phyloP scores from a whole-genome alignment of 1,284 basidiomycete genomes.

The Xerocomus cyaneibrunnescens region DNA sequence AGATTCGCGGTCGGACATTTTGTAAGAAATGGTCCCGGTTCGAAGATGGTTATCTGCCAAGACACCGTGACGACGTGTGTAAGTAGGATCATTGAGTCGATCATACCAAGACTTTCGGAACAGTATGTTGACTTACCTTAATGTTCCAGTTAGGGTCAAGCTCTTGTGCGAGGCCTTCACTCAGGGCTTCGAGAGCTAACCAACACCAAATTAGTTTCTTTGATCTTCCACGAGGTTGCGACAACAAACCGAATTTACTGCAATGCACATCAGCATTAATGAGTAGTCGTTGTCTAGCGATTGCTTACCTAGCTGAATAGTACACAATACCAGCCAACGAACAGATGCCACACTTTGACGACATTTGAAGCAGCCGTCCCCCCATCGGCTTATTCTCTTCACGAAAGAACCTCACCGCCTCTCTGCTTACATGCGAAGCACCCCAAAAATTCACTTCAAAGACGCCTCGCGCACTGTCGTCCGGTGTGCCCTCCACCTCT shows the following conservation, averaged over 20 bases:
- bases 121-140: slow-evolving; percentile 17
- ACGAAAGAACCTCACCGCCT: slow-evolving; percentile 27
- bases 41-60: slow-evolving; percentile 23
- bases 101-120: too few species aligned
- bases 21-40: slow-evolving; percentile 23
- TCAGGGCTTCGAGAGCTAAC: slow-evolving; percentile 22
- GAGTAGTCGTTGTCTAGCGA: not conserved
- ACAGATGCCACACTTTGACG: slow-evolving; percentile 18
- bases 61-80: not conserved
- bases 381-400: slow-evolving; percentile 27
- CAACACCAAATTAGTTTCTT: not conserved
- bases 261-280: not conserved
- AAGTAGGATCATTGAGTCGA: too few species aligned
- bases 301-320: slow-evolving; percentile 23
- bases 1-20: slow-evolving; percentile 5
- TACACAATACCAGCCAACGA: slow-evolving; percentile 3
- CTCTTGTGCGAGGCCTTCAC: slow-evolving; percentile 19
- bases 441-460: slow-evolving; percentile 42
- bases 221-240: not conserved
- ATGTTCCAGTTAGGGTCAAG: slow-evolving; percentile 26
- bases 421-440: slow-evolving; percentile 29
- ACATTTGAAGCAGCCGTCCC: slow-evolving; percentile 25
- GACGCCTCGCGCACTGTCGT: slow-evolving; percentile 25
- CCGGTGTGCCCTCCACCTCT: slow-evolving; percentile 19
- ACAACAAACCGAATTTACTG: slow-evolving; percentile 24